phyloP scores from a whole-genome alignment of 2,329 filamentous ascomycete species.

The Calonectria pseudoreteaudii region DNA sequence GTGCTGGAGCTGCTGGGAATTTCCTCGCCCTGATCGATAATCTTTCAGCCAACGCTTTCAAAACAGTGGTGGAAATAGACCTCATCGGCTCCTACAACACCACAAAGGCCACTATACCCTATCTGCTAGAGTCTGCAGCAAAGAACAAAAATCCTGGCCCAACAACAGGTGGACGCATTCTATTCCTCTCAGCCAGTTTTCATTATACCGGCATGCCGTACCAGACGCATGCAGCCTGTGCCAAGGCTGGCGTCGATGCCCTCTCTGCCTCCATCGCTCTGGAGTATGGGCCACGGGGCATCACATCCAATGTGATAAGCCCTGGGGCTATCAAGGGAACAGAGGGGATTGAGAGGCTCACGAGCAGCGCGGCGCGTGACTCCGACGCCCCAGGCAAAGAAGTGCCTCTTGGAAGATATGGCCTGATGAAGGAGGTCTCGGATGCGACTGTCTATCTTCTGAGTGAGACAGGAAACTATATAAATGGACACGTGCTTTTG shows the following conservation, averaged over 20 bases:
- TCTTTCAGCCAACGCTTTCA: slow-evolving; percentile 18
- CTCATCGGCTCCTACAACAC: slow-evolving; percentile 18
- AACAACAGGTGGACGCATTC: slow-evolving; percentile 1
- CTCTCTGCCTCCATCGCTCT: not conserved
- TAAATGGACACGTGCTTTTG: slow-evolving; percentile 7
- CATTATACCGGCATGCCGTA: slow-evolving; percentile 19
- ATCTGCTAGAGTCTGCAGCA: not conserved
- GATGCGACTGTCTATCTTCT: slow-evolving; percentile 19
- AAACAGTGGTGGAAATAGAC: slow-evolving; percentile 20
- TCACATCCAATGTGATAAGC: slow-evolving; percentile 18
- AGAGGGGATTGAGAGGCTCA: slow-evolving; percentile 2
- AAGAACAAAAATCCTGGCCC: not conserved
- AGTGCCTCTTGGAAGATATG: slow-evolving; percentile 8
- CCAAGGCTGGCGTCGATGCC: slow-evolving; percentile 15
- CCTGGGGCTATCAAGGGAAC: not conserved
- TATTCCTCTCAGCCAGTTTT: slow-evolving; percentile 18
- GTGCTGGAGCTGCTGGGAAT: slow-evolving; percentile 19
- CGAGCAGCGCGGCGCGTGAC: not conserved
- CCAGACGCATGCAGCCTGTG: slow-evolving; percentile 8
- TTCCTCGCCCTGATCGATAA: slow-evolving; percentile 4
- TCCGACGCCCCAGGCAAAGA: not conserved
- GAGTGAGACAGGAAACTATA: slow-evolving; percentile 9
- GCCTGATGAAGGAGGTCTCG: slow-evolving; percentile 1
- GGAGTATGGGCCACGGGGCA: slow-evolving; percentile 4
- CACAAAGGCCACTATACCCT: not conserved